Conservation (phyloP, 768 basidiomycete species). For the Mrakia frigida region DNA sequence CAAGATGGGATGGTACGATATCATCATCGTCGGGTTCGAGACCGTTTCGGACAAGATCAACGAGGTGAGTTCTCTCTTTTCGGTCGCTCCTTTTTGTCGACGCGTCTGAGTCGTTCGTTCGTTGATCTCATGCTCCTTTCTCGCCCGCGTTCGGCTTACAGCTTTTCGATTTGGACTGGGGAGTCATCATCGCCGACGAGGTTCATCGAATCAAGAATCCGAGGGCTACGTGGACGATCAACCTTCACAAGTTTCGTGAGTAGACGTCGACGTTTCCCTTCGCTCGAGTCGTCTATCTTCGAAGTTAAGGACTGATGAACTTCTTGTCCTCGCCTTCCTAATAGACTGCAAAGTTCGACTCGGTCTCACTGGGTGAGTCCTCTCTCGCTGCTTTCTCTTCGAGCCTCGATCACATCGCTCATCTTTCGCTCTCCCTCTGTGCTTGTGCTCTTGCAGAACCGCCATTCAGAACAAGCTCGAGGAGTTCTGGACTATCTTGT, state of each 20-base stretch:
- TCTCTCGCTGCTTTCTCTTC: constrained; percentile 22
- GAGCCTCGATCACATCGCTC: constrained; percentile 36
- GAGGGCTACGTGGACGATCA: neutral
- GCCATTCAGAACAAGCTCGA: constrained; percentile 80
- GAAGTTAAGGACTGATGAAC: no score
- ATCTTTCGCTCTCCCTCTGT: neutral
- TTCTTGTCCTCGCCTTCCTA: constrained; percentile 52
- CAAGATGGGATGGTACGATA: constrained; percentile 7
- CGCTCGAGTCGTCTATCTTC: neutral
- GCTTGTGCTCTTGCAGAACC: constrained; percentile 39
- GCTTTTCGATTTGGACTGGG: constrained; percentile 16
- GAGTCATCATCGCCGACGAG: constrained; percentile 63
- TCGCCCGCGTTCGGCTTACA: neutral
- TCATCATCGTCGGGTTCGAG: constrained; percentile 79
- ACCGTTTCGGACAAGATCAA: constrained; percentile 67
- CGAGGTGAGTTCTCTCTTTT: constrained; percentile 58
- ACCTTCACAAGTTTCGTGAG: constrained; percentile 8
- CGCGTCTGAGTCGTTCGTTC: no score
- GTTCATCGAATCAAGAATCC: constrained; percentile 85
- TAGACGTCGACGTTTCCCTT: neutral
- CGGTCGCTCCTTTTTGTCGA: constrained; percentile 37
- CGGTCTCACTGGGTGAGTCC: constrained; percentile 72
- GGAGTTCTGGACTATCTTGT: constrained; percentile 76
- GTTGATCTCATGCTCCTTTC: constrained; percentile 14
- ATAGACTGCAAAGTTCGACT: constrained; percentile 64